Evolutionary conservation across 2,329 filamentous ascomycete species (phyloP), one percentile per base, ranked within the genome.

Genomic region (Zymoseptoria tritici): DNA sequence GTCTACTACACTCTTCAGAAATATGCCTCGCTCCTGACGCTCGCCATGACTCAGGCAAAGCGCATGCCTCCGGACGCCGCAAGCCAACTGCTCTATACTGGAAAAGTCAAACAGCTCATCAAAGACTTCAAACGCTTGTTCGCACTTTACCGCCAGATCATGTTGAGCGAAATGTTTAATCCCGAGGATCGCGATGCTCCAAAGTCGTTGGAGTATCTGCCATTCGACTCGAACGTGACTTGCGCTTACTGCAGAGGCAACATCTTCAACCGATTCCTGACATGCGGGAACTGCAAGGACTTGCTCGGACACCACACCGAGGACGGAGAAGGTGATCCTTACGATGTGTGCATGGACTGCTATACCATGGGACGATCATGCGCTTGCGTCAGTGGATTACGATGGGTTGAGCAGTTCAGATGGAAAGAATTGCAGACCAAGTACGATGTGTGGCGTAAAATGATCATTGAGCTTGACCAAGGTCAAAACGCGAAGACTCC

Each of bases 261-360:
- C 70, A 95, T 99, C 58, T 97, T 97, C 81, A 99, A 99, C 73
- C 84, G 91, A 2, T 99, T 99, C 71, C 76, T 99, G 22, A 96
- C 92, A 3, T 99, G 94, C 78, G 90, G 90, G 60, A 83, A 86
- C 57, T 99, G 94, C 72, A 83, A 90, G 52, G 81, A 87, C 42
- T 79, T 81, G 54, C 79, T 90, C 20, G 78, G 83, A 9, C 82
- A 83, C 60, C 89, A 85, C 24, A 69, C 65, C 31, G 66, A 69
- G 22, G 65, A 67, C 36, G 84, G 82, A 16, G 87, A 91, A 58
- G 90, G 87, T 31, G 85, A 97, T 70, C 90, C 90, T 0, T 99
- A 97, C 72, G 94, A 99, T 72, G 82, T 99, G 21, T 99, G 94
- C 71, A 92, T 99, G 89, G 94, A 99, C 67, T 99, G 94, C 71